phyloP scores from a whole-genome alignment of 805 yeast genomes.

The Yamadazyma olivae region DNA sequence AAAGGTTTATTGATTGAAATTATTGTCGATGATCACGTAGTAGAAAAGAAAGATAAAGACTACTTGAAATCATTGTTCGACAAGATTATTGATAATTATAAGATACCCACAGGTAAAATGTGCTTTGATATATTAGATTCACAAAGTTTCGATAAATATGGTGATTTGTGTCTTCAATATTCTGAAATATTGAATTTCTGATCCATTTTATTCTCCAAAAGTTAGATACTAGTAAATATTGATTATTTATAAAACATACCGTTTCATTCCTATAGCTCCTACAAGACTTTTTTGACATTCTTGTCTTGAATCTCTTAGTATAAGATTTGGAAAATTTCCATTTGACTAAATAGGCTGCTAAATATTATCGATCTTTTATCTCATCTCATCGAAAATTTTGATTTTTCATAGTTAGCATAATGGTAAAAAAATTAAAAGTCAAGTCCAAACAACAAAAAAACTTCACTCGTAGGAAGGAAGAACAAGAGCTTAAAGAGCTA shows the following conservation, averaged over 20 bases:
- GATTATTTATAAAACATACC: too few species aligned
- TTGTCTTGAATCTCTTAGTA: too few species aligned
- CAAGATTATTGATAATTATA: slow-evolving; percentile 27
- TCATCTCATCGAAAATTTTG: slow-evolving; percentile 6
- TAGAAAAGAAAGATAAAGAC: slow-evolving; percentile 12
- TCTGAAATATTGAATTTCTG: slow-evolving; percentile 39
- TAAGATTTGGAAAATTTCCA: too few species aligned
- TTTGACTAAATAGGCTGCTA: too few species aligned
- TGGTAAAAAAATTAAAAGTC: slow-evolving; percentile 18
- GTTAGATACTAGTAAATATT: too few species aligned
- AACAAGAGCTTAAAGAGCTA: slow-evolving; percentile 39
- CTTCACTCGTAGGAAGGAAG: slow-evolving; percentile 25
- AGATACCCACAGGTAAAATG: slow-evolving; percentile 38
- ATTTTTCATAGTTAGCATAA: slow-evolving; percentile 2
- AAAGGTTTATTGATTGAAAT: slow-evolving; percentile 67
- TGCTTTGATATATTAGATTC: slow-evolving; percentile 29
- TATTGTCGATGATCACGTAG: slow-evolving; percentile 27
- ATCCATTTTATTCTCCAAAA: too few species aligned
- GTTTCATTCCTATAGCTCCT: too few species aligned
- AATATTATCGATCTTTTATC: too few species aligned
- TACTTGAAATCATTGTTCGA: slow-evolving; percentile 19
- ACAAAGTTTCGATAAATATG: slow-evolving; percentile 25
- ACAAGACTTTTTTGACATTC: too few species aligned
- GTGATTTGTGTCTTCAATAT: slow-evolving; percentile 42
- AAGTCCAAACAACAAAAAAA: slow-evolving; percentile 14